Evolutionary conservation across 345 rosid genomes (phyloP).

Genomic region (Sonneratia alba): DNA sequence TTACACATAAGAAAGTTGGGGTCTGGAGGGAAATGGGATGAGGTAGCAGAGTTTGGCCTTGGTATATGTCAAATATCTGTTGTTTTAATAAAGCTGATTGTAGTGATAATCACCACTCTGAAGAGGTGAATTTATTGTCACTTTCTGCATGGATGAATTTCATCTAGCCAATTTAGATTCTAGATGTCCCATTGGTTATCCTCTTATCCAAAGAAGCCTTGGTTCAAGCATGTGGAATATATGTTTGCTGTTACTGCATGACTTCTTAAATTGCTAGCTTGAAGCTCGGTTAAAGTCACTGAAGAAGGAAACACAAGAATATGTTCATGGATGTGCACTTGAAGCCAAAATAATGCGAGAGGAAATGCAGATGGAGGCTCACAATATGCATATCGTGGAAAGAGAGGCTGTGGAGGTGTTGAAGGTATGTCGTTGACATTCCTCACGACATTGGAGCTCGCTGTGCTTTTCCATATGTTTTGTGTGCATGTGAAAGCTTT

Average conservation of each 20-base stretch:
- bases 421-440: constrained; percentile 28
- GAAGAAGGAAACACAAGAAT: constrained; percentile 52
- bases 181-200: not conserved
- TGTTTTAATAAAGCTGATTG: not conserved
- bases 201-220: not conserved
- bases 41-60: not conserved
- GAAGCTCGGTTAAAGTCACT: constrained; percentile 40
- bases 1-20: not conserved
- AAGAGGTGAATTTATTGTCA: not conserved
- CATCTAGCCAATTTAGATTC: not conserved
- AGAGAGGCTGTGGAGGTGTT: constrained; percentile 64
- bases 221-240: not conserved
- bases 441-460: not conserved
- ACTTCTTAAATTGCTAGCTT: constrained; percentile 18
- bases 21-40: not conserved
- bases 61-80: not conserved
- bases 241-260: not conserved
- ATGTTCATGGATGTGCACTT: constrained; percentile 29
- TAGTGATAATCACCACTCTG: not conserved
- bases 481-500: not conserved
- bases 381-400: constrained; percentile 44
- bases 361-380: constrained; percentile 38
- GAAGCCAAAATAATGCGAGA: constrained; percentile 57
- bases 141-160: not conserved
- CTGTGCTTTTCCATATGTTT: not conserved